phyloP scores from a whole-genome alignment of 208 protist genomes.

The Leishmania braziliensis region DNA sequence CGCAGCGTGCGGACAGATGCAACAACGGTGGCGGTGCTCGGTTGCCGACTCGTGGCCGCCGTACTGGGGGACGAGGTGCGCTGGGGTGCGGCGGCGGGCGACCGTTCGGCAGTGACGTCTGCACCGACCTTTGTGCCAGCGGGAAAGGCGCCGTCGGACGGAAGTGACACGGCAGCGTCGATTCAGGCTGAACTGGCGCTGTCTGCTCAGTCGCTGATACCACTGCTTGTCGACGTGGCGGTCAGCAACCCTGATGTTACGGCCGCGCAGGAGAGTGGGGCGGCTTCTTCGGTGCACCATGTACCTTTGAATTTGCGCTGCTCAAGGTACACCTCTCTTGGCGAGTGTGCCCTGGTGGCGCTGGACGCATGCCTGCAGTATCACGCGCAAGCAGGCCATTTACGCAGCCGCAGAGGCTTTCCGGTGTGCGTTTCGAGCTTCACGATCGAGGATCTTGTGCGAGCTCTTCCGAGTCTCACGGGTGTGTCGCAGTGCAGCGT shows the following conservation, averaged over 20 bases:
- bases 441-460: slow-evolving; percentile 47
- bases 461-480: slow-evolving; percentile 43
- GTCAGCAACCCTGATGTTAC: slow-evolving; percentile 76
- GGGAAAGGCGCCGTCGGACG: slow-evolving; percentile 23
- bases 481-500: slow-evolving; percentile 64
- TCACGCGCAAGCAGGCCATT: slow-evolving; percentile 23
- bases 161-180: background rate
- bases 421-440: slow-evolving; percentile 14
- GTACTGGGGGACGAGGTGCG: slow-evolving; percentile 46
- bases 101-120: background rate
- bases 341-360: slow-evolving; percentile 66
- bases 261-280: slow-evolving; percentile 34
- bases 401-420: slow-evolving; percentile 22
- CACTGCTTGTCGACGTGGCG: slow-evolving; percentile 59
- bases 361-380: slow-evolving; percentile 64
- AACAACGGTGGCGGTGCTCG: slow-evolving; percentile 54
- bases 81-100: slow-evolving; percentile 8
- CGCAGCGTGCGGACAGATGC: slow-evolving; percentile 49
- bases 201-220: slow-evolving; percentile 44
- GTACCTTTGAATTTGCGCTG: slow-evolving; percentile 45
- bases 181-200: slow-evolving; percentile 30
- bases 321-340: slow-evolving; percentile 74
- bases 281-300: slow-evolving; percentile 64
- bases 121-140: slow-evolving; percentile 5
- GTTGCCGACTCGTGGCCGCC: slow-evolving; percentile 66